Base-by-base conservation (phyloP, 306 rosid species). In the Coriaria nepalensis region DNA sequence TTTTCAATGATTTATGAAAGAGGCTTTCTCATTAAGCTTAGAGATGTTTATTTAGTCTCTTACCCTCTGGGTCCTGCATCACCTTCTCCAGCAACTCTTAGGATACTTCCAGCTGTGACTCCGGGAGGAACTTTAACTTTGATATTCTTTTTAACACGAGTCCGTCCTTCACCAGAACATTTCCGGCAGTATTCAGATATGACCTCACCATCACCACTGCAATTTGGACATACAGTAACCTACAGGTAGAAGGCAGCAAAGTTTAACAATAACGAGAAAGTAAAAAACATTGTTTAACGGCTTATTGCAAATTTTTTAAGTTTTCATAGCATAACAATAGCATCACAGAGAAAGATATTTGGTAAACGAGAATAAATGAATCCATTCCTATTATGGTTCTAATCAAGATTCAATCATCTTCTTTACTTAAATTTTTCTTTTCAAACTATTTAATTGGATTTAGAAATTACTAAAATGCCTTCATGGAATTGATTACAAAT, bases 41-140 rank as follows among this genome's bases (percentile, higher is more conserved):
- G 6, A 33, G 10, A 55, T 8, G 42, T 7, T 33, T 8, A 33
- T 13, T 59, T 61, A 64, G 57, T 51, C 15, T 50, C 93, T 55
- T 85, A 90, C 94, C 95, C 98, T 75, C 56, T 79, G 37, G 87
- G 95, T 63, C 95, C 95, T 20, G 83, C 82, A 61, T 81, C 94
- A 53, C 95, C 98, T 71, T 90, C 98, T 67, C 98, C 85, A 45
- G 75, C 60, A 67, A 90, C 95, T 77, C 98, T 85, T 33, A 85
- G 73, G 68, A 90, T 79, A 68, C 94, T 90, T 73, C 98, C 95
- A 13, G 82, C 46, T 53, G 75, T 79, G 56, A 90, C 95, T 35
- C 95, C 98, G 0, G 95, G 87, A 60, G 98, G 98, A 64, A 90
- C 78, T 79, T 81, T 79, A 50, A 90, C 94, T 74, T 81, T 90